A percentile compares a stretch with the other conserved stretches of the same genome.
These are phyloP conservation scores for Hyaloperonospora arabidopsidis DNA, from an alignment of 352 stramenopile species.

Conservation along the genomic window DNA sequence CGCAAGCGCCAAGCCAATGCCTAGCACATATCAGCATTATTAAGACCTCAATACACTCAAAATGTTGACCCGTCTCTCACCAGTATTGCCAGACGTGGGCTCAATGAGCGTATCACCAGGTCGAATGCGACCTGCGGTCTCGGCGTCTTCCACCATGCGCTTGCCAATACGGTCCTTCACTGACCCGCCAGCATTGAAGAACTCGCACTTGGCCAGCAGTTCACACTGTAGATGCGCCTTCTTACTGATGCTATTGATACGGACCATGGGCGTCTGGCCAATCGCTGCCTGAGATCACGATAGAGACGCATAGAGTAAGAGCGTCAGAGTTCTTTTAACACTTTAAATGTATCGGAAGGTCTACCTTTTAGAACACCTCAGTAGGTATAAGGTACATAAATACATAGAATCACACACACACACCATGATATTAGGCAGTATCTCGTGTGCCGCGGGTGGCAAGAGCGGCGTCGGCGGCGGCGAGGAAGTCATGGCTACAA, in stretches of 20 bases:
- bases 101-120: constrained; percentile 94
- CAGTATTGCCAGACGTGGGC: constrained; percentile 95
- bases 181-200: constrained; percentile 92
- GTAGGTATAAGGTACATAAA: no score
- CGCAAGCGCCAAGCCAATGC: constrained; percentile 95
- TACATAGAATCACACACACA: not conserved
- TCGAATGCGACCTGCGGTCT: constrained; percentile 87
- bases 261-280: constrained; percentile 92
- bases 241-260: constrained; percentile 88
- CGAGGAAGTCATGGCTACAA: constrained; percentile 18
- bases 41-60: no score
- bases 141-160: constrained; percentile 90
- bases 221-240: constrained; percentile 92
- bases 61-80: no score
- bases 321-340: no score
- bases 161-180: constrained; percentile 90
- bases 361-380: no score
- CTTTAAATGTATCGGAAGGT: no score
- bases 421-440: constrained; percentile 61
- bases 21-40: constrained; percentile 4
- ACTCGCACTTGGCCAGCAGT: constrained; percentile 94
- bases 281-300: no score
- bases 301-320: no score
- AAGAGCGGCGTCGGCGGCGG: constrained; percentile 17
- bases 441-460: constrained; percentile 34